Conservation (phyloP, 495 filamentous ascomycete species). For the Penicillium psychrofluorescens region DNA sequence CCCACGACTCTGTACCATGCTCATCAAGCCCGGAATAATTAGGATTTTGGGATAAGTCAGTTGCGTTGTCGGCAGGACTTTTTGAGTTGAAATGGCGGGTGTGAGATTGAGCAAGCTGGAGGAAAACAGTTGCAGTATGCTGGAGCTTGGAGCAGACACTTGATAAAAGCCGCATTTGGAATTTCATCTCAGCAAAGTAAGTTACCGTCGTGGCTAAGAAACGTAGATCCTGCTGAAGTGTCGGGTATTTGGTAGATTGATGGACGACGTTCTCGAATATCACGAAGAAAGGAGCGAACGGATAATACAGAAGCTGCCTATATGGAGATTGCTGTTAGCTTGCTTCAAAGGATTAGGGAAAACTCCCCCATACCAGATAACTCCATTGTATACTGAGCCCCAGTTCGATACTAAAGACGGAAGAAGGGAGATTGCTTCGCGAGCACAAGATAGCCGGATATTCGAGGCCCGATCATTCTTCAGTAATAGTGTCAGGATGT, state of each 20-base stretch:
- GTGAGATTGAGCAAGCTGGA: constrained; percentile 5
- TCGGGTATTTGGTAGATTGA: background rate
- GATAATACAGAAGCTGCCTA: constrained; percentile 16
- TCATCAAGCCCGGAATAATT: too few species aligned
- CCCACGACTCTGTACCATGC: background rate
- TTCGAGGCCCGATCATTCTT: constrained; percentile 1
- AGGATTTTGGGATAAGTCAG: too few species aligned
- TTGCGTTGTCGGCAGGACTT: too few species aligned
- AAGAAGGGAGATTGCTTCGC: constrained; percentile 7
- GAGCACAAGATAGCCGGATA: constrained; percentile 4
- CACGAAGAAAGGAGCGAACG: constrained; percentile 14
- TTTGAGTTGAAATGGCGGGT: background rate
- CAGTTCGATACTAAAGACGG: constrained; percentile 10
- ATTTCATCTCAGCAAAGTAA: constrained; percentile 5
- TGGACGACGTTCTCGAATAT: constrained; percentile 8
- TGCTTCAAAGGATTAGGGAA: too few species aligned
- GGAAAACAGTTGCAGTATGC: constrained; percentile 5
- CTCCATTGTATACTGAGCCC: constrained; percentile 13
- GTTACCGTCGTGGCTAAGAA: constrained; percentile 1
- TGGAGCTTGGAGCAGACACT: constrained; percentile 5
- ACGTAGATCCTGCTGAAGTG: constrained; percentile 1
- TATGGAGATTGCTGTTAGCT: background rate
- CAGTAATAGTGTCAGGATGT: constrained; percentile 3
- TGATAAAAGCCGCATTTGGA: constrained; percentile 3
- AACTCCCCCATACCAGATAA: constrained; percentile 7